A percentile compares a stretch with the other conserved stretches of the same genome.
Conservation (phyloP, 495 filamentous ascomycete species). For the Daldinia bambusicola region DNA sequence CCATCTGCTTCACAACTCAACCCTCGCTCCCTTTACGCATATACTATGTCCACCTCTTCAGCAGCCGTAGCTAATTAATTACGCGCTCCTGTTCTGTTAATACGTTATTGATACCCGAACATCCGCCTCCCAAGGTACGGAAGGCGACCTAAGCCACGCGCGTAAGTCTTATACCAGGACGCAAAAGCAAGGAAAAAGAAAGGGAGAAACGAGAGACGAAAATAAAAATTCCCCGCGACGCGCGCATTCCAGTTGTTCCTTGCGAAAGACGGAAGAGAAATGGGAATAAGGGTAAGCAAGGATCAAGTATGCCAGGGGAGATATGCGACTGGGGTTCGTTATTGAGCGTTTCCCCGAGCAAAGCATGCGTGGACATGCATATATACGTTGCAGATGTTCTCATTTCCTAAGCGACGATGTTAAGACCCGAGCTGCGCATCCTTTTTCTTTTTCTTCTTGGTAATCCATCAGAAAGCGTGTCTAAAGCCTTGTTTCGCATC, state of each 20-base stretch:
- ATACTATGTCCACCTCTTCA: constrained; percentile 2
- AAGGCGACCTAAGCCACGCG: background rate
- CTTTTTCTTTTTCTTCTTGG: background rate
- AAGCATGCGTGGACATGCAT: background rate
- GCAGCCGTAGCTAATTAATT: background rate
- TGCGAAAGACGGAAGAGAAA: background rate
- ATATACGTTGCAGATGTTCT: background rate
- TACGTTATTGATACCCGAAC: constrained; percentile 5
- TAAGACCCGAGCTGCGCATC: constrained; percentile 3
- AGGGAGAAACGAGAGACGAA: background rate
- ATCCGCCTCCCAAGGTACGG: background rate
- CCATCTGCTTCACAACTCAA: constrained; percentile 1
- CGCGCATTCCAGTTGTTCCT: constrained; percentile 21
- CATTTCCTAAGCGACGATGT: constrained; percentile 13
- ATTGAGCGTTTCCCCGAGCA: background rate
- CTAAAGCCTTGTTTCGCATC: constrained; percentile 4
- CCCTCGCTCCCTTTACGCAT: constrained; percentile 1
- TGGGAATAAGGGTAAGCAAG: background rate
- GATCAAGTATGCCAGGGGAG: background rate
- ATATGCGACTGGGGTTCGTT: background rate
- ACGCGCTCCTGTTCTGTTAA: constrained; percentile 10
- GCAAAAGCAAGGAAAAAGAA: too few relatives aligned
- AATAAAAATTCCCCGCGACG: background rate
- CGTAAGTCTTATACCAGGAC: background rate
- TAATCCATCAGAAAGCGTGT: background rate